Evolutionary conservation across 345 rosid species (phyloP).

Genomic region (Schrenkiella parvula): DNA sequence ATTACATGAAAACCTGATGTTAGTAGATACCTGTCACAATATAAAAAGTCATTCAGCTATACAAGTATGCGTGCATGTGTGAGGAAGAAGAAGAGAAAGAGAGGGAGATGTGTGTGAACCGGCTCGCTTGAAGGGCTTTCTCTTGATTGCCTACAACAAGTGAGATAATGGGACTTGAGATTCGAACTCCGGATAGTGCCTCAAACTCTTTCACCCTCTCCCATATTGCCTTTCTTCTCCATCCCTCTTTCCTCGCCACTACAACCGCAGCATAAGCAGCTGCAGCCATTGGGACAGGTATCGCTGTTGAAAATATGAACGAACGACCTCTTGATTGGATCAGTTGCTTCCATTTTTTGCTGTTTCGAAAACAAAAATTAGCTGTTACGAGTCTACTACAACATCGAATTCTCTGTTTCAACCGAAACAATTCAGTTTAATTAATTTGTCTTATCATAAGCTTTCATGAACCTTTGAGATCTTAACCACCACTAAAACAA

Average conservation of each 20-base stretch:
- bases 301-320: conserved; percentile 84
- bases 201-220: conserved; percentile 66
- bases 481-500: neutral
- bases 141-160: conserved; percentile 85
- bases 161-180: conserved; percentile 77
- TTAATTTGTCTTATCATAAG: neutral
- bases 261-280: conserved; percentile 85
- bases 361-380: conserved; percentile 30
- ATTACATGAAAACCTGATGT: conserved; percentile 87
- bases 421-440: neutral
- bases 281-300: conserved; percentile 77
- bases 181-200: conserved; percentile 63
- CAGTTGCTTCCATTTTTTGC: conserved; percentile 89
- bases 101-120: conserved; percentile 38
- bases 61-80: neutral
- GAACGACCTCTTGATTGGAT: conserved; percentile 87
- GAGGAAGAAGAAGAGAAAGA: conserved; percentile 5
- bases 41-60: conserved; percentile 1
- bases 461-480: neutral
- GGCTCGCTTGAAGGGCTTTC: conserved; percentile 78
- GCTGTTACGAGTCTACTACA: neutral
- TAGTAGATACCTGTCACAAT: conserved; percentile 54
- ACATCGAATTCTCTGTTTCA: neutral
- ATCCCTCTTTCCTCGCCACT: conserved; percentile 77
- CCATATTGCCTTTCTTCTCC: conserved; percentile 92